phyloP scores from a whole-genome alignment of 306 rosid species.

The Prunus kanzakura region DNA sequence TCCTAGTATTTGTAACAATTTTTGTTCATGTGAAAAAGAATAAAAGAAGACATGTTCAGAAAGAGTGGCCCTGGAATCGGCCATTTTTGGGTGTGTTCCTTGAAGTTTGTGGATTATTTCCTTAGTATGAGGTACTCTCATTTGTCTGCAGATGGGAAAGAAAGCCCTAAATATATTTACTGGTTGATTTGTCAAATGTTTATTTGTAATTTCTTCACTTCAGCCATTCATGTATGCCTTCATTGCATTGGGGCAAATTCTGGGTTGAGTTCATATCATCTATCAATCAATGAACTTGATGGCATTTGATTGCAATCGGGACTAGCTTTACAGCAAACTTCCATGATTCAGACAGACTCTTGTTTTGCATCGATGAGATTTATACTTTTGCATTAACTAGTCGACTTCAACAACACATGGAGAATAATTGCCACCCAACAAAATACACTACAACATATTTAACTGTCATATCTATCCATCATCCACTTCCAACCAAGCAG shows the following conservation, averaged over 20 bases:
- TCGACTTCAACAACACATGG: not conserved
- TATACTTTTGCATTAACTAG: not conserved
- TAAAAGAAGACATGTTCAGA: not conserved
- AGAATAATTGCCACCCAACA: not conserved
- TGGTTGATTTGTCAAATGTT: not conserved
- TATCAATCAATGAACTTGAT: not conserved
- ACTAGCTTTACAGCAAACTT: not conserved
- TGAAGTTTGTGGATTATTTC: not conserved
- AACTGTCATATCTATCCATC: not conserved
- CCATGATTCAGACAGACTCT: not conserved
- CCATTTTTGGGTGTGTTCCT: not conserved
- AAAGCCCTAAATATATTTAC: not conserved
- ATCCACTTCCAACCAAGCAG: not conserved
- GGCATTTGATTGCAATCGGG: not conserved
- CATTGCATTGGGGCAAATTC: not conserved
- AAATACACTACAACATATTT: not conserved
- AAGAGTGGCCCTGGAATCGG: too few species aligned
- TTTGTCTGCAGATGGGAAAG: not conserved
- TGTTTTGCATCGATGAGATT: not conserved
- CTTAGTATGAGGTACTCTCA: not conserved
- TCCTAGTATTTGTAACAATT: too few species aligned
- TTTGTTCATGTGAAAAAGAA: not conserved
- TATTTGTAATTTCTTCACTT: not conserved
- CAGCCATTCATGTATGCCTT: not conserved
- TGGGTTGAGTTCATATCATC: not conserved